A percentile compares a stretch with the other conserved stretches of the same genome.
Conservation (phyloP, 75 land plant genomes). For the Larix kaempferi region DNA sequence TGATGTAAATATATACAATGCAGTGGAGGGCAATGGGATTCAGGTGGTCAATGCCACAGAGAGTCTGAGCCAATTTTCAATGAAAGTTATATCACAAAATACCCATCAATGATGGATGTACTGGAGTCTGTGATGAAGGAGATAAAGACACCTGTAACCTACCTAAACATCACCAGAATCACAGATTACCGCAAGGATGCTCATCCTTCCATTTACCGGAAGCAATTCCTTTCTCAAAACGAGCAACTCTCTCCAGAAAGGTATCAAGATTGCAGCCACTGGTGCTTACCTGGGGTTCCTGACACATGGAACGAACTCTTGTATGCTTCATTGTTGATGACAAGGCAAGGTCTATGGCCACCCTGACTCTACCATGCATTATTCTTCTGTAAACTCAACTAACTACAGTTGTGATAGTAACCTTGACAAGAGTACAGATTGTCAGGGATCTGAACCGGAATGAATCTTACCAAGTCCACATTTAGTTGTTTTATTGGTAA, state of each 20-base stretch:
- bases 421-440: no score
- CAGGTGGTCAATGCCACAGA: conserved; percentile 19
- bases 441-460: no score
- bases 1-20: neutral
- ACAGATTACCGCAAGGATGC: conserved; percentile 26
- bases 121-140: conserved; percentile 11
- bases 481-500: no score
- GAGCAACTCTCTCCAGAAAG: conserved; percentile 6
- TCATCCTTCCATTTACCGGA: conserved; percentile 14
- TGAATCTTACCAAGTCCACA: no score
- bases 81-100: conserved; percentile 1
- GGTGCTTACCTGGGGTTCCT: conserved; percentile 32
- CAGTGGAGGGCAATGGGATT: conserved; percentile 15
- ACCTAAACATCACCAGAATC: conserved; percentile 24
- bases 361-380: no score
- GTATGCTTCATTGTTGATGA: conserved; percentile 7
- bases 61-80: conserved; percentile 13
- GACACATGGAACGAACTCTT: conserved; percentile 31
- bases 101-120: conserved; percentile 14
- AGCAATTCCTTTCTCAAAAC: conserved; percentile 21
- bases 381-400: no score
- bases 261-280: conserved; percentile 30
- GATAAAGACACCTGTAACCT: conserved; percentile 23
- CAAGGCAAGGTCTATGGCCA: no score
- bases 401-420: no score